Conservation (phyloP, 108 stramenopile genomes). For the Seminavis robusta region DNA sequence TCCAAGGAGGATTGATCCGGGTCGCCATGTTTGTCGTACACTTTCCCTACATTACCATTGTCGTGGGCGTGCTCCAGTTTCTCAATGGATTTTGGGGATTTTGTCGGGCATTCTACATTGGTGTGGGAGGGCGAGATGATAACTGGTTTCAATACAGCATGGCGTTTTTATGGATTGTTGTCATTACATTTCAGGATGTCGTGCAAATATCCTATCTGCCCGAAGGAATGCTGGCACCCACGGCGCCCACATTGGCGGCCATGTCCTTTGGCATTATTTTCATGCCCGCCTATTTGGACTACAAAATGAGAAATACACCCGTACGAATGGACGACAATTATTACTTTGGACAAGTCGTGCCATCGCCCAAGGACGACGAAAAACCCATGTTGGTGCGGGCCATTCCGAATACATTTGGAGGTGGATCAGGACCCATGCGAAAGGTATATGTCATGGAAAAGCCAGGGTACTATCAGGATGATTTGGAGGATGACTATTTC, state of each 20-base stretch:
- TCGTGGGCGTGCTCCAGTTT: constrained; percentile 3
- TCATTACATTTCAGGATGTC: neutral
- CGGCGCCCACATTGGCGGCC: constrained; percentile 1
- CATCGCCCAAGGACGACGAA: too few species aligned
- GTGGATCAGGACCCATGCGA: too few species aligned
- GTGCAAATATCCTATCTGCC: constrained; percentile 8
- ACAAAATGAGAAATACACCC: constrained; percentile 13
- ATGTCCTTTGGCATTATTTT: constrained; percentile 6
- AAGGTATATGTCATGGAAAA: too few species aligned
- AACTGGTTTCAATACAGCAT: neutral
- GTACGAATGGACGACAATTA: too few species aligned
- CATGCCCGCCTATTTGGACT: constrained; percentile 28
- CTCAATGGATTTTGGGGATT: constrained; percentile 9
- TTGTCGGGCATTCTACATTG: neutral
- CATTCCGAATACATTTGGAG: too few species aligned
- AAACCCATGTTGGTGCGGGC: too few species aligned
- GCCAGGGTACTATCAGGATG: too few species aligned
- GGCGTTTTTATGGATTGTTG: neutral
- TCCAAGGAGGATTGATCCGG: neutral
- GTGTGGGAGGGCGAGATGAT: neutral
- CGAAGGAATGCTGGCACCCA: neutral
- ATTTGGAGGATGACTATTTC: too few species aligned
- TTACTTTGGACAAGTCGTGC: too few species aligned
- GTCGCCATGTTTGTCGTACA: constrained; percentile 14
- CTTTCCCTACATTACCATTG: constrained; percentile 18